Evolutionary conservation across 148 eudicot genomes (phyloP).

Genomic region (Nyssa sinensis): DNA sequence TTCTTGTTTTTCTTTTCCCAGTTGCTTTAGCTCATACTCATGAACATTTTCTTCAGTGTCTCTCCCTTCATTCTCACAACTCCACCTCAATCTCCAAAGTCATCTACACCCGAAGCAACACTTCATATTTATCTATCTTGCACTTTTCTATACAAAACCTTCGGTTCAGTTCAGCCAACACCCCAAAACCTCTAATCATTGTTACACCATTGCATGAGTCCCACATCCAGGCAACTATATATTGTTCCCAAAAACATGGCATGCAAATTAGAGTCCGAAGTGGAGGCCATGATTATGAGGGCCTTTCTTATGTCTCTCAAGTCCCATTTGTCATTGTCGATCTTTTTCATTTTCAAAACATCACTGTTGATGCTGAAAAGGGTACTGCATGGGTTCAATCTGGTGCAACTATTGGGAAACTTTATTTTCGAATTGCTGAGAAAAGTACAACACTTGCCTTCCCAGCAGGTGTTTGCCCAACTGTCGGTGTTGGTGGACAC

Average conservation of each 20-base stretch:
- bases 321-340: not conserved
- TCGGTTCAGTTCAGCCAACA: not conserved
- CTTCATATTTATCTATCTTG: not conserved
- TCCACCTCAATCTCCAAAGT: not conserved
- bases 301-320: slow-evolving; percentile 8
- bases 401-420: not conserved
- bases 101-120: not conserved
- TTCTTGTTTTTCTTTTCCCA: not conserved
- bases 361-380: not conserved
- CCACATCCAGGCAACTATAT: not conserved
- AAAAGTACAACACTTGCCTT: not conserved
- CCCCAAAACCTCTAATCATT: slow-evolving; percentile 6
- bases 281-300: slow-evolving; percentile 11
- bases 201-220: not conserved
- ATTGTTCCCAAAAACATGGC: not conserved
- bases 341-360: not conserved
- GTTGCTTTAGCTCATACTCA: not conserved
- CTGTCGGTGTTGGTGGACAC: slow-evolving; percentile 17
- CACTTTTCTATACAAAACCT: not conserved
- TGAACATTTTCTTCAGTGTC: not conserved
- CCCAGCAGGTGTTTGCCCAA: slow-evolving; percentile 2
- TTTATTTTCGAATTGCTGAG: slow-evolving; percentile 7
- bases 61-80: not conserved
- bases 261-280: slow-evolving; percentile 5
- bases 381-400: slow-evolving; percentile 12